A percentile compares a stretch with the other conserved stretches of the same genome.
These are phyloP conservation scores for Candida corydali DNA, from an alignment of 805 yeast genomes.

Conservation along the genomic window DNA sequence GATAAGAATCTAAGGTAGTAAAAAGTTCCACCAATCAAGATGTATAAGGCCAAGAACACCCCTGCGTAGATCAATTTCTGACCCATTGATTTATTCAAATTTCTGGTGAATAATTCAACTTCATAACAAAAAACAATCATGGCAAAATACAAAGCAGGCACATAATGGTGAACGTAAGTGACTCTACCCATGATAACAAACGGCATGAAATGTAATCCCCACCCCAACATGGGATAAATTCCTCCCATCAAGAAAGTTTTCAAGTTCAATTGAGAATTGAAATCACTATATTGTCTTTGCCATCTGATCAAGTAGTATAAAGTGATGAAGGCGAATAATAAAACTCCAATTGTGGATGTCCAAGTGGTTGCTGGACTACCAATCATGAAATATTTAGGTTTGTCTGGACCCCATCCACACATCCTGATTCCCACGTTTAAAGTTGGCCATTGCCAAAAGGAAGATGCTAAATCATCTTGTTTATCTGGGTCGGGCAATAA, in stretches of 20 bases:
- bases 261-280: slow-evolving; percentile 43
- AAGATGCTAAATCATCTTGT: slow-evolving; percentile 64
- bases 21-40: slow-evolving; percentile 33
- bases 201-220: slow-evolving; percentile 87
- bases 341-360: slow-evolving; percentile 60
- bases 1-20: slow-evolving; percentile 41
- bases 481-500: slow-evolving; percentile 73
- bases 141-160: slow-evolving; percentile 94
- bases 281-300: slow-evolving; percentile 69
- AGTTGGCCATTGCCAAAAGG: slow-evolving; percentile 85
- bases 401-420: slow-evolving; percentile 63
- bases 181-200: slow-evolving; percentile 94
- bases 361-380: slow-evolving; percentile 70
- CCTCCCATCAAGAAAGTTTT: slow-evolving; percentile 66
- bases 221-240: slow-evolving; percentile 80
- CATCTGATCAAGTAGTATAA: slow-evolving; percentile 44
- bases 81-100: slow-evolving; percentile 15
- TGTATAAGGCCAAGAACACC: slow-evolving; percentile 25
- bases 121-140: slow-evolving; percentile 68
- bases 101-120: slow-evolving; percentile 43
- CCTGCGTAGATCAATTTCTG: slow-evolving; percentile 18
- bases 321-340: slow-evolving; percentile 48
- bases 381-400: slow-evolving; percentile 58
- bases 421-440: slow-evolving; percentile 66
- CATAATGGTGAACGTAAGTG: slow-evolving; percentile 92